A percentile compares a stretch with the other conserved stretches of the same genome.
Evolutionary conservation across 148 eudicot species (phyloP).

Genomic region (Nyssa sinensis): DNA sequence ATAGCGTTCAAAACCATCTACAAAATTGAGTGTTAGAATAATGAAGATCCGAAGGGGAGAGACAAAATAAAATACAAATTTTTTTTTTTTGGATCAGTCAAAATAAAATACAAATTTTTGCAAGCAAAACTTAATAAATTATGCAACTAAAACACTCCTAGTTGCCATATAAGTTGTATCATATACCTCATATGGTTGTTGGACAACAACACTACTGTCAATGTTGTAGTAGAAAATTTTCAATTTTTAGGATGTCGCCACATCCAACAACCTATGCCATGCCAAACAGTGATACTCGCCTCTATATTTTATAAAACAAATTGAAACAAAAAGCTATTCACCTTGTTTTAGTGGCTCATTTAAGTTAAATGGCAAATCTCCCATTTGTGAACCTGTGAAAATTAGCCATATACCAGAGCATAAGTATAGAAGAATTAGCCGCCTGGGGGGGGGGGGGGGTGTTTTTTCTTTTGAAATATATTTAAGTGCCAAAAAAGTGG

Average conservation of each 20-base stretch:
- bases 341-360: constrained; percentile 10
- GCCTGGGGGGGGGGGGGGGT: too few relatives aligned
- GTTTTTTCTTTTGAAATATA: too few relatives aligned
- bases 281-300: not conserved
- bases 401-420: not conserved
- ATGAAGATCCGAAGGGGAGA: not conserved
- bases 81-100: too few relatives aligned
- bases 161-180: not conserved
- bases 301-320: not conserved
- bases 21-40: constrained; percentile 10
- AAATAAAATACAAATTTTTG: not conserved
- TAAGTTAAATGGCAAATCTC: not conserved
- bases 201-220: not conserved
- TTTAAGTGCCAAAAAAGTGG: too few relatives aligned
- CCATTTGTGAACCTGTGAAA: constrained; percentile 4
- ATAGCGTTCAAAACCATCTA: constrained; percentile 22
- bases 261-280: not conserved
- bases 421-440: not conserved
- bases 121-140: not conserved
- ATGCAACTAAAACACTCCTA: not conserved
- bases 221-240: not conserved
- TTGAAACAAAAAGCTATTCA: not conserved
- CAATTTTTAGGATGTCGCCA: not conserved
- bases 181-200: not conserved
- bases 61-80: too few relatives aligned